Base-by-base conservation (phyloP, 345 rosid genomes). In the Moringa oleifera region DNA sequence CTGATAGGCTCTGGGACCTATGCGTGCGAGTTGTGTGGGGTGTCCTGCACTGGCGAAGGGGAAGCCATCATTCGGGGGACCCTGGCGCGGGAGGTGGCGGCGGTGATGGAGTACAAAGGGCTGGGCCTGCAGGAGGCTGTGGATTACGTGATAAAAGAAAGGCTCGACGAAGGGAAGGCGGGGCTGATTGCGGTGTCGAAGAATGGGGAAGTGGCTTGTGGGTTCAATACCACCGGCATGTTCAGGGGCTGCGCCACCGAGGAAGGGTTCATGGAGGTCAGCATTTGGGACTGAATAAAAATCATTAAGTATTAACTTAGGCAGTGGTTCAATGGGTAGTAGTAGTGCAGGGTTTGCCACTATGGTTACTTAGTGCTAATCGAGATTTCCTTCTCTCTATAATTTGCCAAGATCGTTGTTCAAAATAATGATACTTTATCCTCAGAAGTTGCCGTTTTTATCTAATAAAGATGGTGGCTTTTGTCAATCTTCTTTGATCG, bases 81-180 rank as follows among this genome's bases (percentile, higher is more conserved):
- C 16, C 68, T 93, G 62, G 97, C 98, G 0, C 83, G 98, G 24
- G 98, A 93, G 5, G 86, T 93, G 64, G 88, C 97, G 13, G 97
- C 98, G 0, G 97, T 90, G 74, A 90, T 93, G 98, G 98, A 93
- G 68, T 93, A 93, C 65, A 93, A 93, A 50, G 97, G 96, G 7
- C 57, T 93, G 72, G 77, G 73, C 22, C 83, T 93, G 21, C 83
- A 88, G 25, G 87, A 82, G 57, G 94, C 97, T 4, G 98, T 86
- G 69, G 90, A 90, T 68, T 86, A 73, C 55, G 98, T 86, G 54
- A 79, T 90, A 7, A 85, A 77, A 51, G 83, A 84, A 61, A 68
- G 98, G 62, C 85, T 93, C 0, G 97, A 93, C 41, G 86, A 82
- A 17, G 96, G 96, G 56, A 60, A 71, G 57, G 98, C 97, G 0